Evolutionary conservation across 1,139 yeast species (phyloP).

Genomic region (Kurtzmaniella natalensis): DNA sequence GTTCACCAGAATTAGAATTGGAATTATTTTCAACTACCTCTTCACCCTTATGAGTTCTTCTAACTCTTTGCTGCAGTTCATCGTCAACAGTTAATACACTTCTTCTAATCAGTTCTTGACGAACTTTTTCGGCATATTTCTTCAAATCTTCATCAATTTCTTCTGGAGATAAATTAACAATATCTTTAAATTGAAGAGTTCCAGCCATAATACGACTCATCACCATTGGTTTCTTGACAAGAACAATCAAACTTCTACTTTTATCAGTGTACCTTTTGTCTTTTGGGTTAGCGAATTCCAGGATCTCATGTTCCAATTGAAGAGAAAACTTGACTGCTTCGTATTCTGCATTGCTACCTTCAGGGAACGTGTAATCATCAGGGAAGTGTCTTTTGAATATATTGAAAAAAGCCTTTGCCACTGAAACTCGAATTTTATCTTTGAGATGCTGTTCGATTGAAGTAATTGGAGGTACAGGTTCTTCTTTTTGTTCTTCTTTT

Average conservation of each 20-base stretch:
- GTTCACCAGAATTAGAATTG: conserved; percentile 21
- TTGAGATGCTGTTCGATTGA: conserved; percentile 15
- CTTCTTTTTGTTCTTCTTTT: conserved; percentile 1
- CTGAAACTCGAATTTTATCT: conserved; percentile 30
- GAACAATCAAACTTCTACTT: conserved; percentile 37
- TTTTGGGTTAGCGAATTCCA: conserved; percentile 17
- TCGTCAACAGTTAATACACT: conserved; percentile 56
- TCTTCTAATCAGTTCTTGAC: conserved; percentile 60
- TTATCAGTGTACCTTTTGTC: conserved; percentile 36
- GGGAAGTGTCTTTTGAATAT: conserved; percentile 43
- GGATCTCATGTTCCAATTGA: conserved; percentile 40
- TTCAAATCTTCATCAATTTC: conserved; percentile 73
- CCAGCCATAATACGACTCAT: conserved; percentile 23
- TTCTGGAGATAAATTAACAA: conserved; percentile 54
- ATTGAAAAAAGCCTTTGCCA: conserved; percentile 34
- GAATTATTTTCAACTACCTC: conserved; percentile 62
- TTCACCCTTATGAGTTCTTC: conserved; percentile 85
- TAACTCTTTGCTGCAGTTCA: conserved; percentile 50
- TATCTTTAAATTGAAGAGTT: conserved; percentile 15
- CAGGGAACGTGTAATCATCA: conserved; percentile 23
- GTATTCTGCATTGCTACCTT: conserved; percentile 24
- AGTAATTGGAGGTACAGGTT: not conserved
- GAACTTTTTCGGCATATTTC: conserved; percentile 66
- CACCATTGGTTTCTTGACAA: conserved; percentile 30
- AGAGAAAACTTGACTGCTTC: conserved; percentile 34